Conservation (phyloP, 805 yeast genomes). For the Spathaspora hagerdaliae region DNA sequence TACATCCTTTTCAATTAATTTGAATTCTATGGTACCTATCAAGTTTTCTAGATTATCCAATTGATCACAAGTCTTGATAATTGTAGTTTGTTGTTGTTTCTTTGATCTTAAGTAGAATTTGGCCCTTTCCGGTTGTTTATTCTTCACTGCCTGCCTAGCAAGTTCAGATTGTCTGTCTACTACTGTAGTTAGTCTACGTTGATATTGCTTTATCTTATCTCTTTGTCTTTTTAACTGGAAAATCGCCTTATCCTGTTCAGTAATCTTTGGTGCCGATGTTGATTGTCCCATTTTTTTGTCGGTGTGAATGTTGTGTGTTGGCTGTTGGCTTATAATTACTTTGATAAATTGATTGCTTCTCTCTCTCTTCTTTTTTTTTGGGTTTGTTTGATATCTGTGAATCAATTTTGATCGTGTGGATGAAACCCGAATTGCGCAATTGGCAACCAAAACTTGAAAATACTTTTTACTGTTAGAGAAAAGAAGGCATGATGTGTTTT, state of each 20-base stretch:
- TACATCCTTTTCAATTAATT: conserved; percentile 83
- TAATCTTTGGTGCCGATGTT: conserved; percentile 53
- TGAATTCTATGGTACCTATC: conserved; percentile 80
- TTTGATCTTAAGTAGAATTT: conserved; percentile 67
- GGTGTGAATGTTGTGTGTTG: too few relatives aligned
- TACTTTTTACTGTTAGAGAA: too few relatives aligned
- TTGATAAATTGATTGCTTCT: too few relatives aligned
- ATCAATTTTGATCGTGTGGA: too few relatives aligned
- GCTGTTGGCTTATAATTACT: too few relatives aligned
- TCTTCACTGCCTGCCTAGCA: conserved; percentile 52
- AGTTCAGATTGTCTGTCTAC: conserved; percentile 58
- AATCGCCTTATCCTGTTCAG: conserved; percentile 82
- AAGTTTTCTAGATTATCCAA: conserved; percentile 74
- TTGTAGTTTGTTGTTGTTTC: conserved; percentile 75
- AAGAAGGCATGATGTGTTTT: too few relatives aligned
- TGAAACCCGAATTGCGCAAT: too few relatives aligned
- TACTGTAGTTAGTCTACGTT: conserved; percentile 51
- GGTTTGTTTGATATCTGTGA: too few relatives aligned
- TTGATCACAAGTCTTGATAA: conserved; percentile 71
- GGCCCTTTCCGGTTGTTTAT: conserved; percentile 57
- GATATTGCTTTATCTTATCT: conserved; percentile 77
- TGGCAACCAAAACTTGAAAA: too few relatives aligned
- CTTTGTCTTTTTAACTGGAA: conserved; percentile 84
- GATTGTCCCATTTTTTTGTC: conserved; percentile 35
- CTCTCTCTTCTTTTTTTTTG: too few relatives aligned